Conservation (phyloP, 2,329 filamentous ascomycete species). For the Colletotrichum sp. region DNA sequence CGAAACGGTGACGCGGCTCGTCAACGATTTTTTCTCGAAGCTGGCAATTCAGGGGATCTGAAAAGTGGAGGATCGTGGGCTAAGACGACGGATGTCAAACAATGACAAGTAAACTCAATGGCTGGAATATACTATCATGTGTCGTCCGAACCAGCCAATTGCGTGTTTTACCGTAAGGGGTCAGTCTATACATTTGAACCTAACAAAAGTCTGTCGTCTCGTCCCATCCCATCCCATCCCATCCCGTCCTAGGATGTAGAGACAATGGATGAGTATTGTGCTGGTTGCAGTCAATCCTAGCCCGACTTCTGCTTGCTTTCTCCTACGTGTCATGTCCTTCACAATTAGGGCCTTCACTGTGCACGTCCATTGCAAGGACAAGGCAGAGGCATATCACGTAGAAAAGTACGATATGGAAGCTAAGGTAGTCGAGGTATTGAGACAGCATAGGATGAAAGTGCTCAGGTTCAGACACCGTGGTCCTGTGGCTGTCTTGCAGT, state of each 20-base stretch:
- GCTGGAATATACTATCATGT: not conserved
- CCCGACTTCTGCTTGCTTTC: not conserved
- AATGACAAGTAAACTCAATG: not conserved
- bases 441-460: not conserved
- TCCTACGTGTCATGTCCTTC: not conserved
- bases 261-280: not conserved
- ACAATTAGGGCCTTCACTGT: not conserved
- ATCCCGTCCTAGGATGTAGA: not conserved
- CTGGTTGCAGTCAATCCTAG: not conserved
- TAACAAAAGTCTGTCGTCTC: not conserved
- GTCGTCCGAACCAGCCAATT: not conserved
- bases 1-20: conserved; percentile 23
- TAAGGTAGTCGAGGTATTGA: not conserved
- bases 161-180: not conserved
- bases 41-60: not conserved
- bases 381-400: not conserved
- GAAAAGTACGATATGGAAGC: not conserved
- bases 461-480: not conserved
- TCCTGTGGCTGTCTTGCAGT: not conserved
- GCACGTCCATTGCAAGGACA: not conserved
- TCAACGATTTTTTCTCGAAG: conserved; percentile 48
- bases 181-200: not conserved
- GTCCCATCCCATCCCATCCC: not conserved
- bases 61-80: not conserved
- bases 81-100: not conserved